A percentile compares a stretch with the other conserved stretches of the same genome.
phyloP scores from a whole-genome alignment of 2,329 filamentous ascomycete genomes.

The Sphaerulina musiva region DNA sequence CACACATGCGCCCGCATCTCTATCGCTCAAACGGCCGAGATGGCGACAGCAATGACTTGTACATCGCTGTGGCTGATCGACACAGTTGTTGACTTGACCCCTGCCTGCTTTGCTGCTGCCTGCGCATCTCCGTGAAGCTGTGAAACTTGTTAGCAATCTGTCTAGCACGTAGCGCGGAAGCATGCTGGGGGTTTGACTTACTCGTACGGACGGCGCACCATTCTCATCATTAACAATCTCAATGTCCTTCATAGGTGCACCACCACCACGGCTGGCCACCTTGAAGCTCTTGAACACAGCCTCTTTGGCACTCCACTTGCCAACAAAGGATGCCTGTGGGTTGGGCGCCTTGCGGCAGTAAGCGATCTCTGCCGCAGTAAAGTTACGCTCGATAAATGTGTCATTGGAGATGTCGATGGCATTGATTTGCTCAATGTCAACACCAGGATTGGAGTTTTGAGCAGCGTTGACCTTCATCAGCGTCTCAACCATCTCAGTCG shows the following conservation, averaged over 20 bases:
- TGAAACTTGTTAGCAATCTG: conserved; percentile 18
- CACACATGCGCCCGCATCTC: neutral
- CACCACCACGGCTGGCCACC: conserved; percentile 77
- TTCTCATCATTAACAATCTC: conserved; percentile 77
- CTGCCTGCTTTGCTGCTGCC: conserved; percentile 73
- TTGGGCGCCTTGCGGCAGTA: conserved; percentile 78
- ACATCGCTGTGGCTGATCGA: conserved; percentile 94
- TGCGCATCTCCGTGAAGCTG: conserved; percentile 84
- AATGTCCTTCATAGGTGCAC: conserved; percentile 87
- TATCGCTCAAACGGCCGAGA: conserved; percentile 29
- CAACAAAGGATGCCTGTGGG: conserved; percentile 85
- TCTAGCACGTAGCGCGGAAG: neutral
- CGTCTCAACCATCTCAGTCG: conserved; percentile 68
- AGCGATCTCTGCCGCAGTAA: conserved; percentile 72
- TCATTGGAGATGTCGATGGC: conserved; percentile 90
- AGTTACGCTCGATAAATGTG: conserved; percentile 91
- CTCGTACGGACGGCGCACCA: conserved; percentile 76
- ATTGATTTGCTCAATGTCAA: conserved; percentile 85
- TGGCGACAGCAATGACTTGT: conserved; percentile 87
- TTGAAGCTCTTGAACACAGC: conserved; percentile 97
- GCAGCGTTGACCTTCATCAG: conserved; percentile 59
- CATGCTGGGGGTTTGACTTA: conserved; percentile 48
- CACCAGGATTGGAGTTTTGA: conserved; percentile 68
- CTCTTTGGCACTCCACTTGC: conserved; percentile 95
- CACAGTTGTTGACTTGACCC: conserved; percentile 81